Base-by-base conservation (phyloP, 805 yeast species). In the Lipomyces japonicus region DNA sequence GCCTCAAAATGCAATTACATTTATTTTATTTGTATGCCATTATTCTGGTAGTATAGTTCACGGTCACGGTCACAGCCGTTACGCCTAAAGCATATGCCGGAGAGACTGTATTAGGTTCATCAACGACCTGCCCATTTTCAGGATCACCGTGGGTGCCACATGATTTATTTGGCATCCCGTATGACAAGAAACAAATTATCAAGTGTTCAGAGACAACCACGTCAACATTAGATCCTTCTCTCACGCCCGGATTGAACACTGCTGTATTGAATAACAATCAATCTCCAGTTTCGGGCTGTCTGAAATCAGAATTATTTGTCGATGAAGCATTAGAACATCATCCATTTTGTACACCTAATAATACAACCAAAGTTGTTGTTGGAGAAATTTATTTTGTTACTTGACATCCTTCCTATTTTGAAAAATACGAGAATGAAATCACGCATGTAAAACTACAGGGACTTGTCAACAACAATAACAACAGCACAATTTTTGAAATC, bases 41-140 rank as follows among this genome's bases (percentile, higher is more conserved):
- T n/a, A n/a, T n/a, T n/a, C n/a, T n/a, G n/a, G n/a, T n/a, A n/a
- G n/a, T n/a, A n/a, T n/a, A n/a, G n/a, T n/a, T n/a, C n/a, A n/a
- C n/a, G n/a, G 61, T 59, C 2, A 31, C 41, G 2, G 53, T 54
- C 26, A 24, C 48, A 38, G 46, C 50, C 1, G 82, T 83, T 54
- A 87, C 91, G 0, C 88, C 95, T 2, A 71, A 72, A 0, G 82
- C 83, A 39, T 73, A 77, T 55, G 78, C 74, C 40, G 81, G 81
- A 32, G 81, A 79, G 14, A 78, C 82, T 1, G 75, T 76, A 48
- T 68, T 70, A 36, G 75, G 68, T 1, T 69, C 75, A 2, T 76
- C 77, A 31, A 46, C 54, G 5, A 64, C 68, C 9, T 55, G 70
- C 1, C 42, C 51, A 26, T 61, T 69, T 18, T 65, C 73, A 3